Percentiles rank a stretch among this genome's conserved stretches.
phyloP scores from a whole-genome alignment of 495 filamentous ascomycete genomes.

The Pseudomonodictys pantanalensis region DNA sequence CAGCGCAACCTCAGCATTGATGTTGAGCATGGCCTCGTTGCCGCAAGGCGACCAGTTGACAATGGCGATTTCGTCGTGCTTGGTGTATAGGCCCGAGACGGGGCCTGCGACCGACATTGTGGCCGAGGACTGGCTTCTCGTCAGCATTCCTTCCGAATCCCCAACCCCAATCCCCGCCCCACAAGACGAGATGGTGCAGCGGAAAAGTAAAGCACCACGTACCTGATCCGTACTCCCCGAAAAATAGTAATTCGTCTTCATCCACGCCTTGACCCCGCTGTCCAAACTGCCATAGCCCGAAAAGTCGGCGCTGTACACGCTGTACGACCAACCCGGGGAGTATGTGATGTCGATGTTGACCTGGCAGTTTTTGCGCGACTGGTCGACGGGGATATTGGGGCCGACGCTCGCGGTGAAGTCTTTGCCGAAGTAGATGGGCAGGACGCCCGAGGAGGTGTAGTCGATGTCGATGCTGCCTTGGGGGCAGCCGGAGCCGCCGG shows the following conservation, averaged over 20 bases:
- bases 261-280: conserved; percentile 44
- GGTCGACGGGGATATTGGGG: conserved; percentile 34
- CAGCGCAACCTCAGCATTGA: conserved; percentile 35
- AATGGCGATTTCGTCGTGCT: conserved; percentile 31
- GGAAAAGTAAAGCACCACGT: not conserved
- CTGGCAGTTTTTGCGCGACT: conserved; percentile 51
- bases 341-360: conserved; percentile 49
- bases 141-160: not conserved
- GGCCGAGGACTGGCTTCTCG: conserved; percentile 10
- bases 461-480: conserved; percentile 28
- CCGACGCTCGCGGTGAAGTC: conserved; percentile 44
- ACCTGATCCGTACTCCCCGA: conserved; percentile 40
- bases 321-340: conserved; percentile 49
- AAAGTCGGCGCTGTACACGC: conserved; percentile 49
- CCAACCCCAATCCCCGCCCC: not conserved
- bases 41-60: conserved; percentile 34
- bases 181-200: no score
- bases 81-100: conserved; percentile 25
- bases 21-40: conserved; percentile 32
- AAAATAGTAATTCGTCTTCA: conserved; percentile 51
- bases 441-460: conserved; percentile 19
- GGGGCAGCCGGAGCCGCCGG: conserved; percentile 32
- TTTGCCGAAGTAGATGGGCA: conserved; percentile 28
- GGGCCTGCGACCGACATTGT: conserved; percentile 22
- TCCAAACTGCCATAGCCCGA: conserved; percentile 46